Conservation (phyloP, 345 rosid genomes). For the Eucalyptus marginata region DNA sequence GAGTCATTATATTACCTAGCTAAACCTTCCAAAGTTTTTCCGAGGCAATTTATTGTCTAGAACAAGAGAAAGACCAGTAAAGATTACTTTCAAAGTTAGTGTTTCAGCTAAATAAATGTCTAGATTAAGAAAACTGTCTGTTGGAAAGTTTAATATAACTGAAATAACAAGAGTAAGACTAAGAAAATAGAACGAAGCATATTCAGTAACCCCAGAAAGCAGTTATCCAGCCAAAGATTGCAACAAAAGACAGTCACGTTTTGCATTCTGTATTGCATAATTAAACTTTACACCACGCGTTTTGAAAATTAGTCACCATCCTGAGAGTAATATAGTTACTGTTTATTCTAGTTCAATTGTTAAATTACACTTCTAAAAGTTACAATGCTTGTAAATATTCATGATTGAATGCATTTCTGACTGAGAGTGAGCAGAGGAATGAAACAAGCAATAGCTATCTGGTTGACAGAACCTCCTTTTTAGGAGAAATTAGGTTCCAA, state of each 20-base stretch:
- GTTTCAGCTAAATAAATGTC: neutral
- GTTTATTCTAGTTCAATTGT: neutral
- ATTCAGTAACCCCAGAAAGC: neutral
- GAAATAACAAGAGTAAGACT: neutral
- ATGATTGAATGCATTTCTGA: neutral
- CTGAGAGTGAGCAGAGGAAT: neutral
- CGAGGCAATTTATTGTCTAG: neutral
- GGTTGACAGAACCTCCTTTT: neutral
- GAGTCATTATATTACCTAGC: neutral
- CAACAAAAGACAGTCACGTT: neutral
- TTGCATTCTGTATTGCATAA: neutral
- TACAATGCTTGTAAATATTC: neutral
- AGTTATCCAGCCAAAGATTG: neutral
- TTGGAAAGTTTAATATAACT: neutral
- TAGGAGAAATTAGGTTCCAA: neutral
- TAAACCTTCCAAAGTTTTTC: neutral
- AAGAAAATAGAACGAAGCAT: neutral
- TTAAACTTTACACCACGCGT: neutral
- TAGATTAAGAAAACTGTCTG: neutral
- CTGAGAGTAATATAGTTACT: neutral
- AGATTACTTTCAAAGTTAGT: neutral
- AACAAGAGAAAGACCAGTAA: neutral
- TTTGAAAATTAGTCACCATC: neutral
- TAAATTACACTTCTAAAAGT: neutral
- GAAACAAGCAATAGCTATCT: neutral